Evolutionary conservation across 768 basidiomycete species (phyloP).

Genomic region (Suillus ampliporus): DNA sequence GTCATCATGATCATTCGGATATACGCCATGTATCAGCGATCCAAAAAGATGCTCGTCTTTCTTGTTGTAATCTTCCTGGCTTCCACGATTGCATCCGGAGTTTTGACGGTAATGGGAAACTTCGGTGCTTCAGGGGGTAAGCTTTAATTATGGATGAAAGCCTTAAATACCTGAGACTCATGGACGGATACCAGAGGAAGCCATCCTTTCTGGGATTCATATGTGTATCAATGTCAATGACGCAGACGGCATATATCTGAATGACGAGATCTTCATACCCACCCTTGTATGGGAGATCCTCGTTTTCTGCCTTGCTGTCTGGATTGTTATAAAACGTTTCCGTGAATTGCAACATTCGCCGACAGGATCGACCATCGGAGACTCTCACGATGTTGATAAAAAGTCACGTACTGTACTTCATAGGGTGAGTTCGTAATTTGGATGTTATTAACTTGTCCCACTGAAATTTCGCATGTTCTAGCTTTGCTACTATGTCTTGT

Average conservation of each 20-base stretch:
- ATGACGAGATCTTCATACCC: not conserved
- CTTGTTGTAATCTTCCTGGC: not conserved
- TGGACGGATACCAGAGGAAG: not conserved
- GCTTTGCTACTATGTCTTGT: not conserved
- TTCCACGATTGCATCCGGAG: not conserved
- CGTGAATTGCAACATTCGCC: not conserved
- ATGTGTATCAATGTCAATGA: not conserved
- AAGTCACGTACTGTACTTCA: not conserved
- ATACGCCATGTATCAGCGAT: not conserved
- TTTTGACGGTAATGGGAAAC: not conserved
- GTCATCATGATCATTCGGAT: slow-evolving; percentile 2
- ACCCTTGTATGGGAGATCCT: not conserved
- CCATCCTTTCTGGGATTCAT: not conserved
- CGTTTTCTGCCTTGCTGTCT: not conserved
- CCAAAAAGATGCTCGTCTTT: not conserved
- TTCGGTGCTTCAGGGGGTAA: slow-evolving; percentile 1
- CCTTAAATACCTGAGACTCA: not conserved
- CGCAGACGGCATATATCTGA: not conserved
- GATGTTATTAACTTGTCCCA: not conserved
- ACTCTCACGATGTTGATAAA: not conserved
- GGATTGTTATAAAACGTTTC: not conserved
- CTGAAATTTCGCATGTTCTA: not conserved
- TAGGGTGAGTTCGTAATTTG: not conserved
- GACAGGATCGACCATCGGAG: not conserved
- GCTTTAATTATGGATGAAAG: not conserved